These are phyloP conservation scores for Xanthoceras sorbifolium DNA, from an alignment of 345 rosid species.

Conservation along the genomic window DNA sequence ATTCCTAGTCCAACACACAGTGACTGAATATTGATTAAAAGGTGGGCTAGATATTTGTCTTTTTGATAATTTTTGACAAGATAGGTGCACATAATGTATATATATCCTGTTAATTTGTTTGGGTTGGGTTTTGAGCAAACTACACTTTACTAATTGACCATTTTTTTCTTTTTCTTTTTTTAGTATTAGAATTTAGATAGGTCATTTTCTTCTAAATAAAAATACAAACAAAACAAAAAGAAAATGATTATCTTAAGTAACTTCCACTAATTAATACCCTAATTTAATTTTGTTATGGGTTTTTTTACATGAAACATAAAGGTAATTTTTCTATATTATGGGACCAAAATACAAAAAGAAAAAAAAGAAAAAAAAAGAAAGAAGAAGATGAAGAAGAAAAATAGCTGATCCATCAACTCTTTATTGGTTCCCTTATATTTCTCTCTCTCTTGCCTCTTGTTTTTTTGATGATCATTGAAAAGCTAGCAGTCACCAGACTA, in stretches of 20 bases:
- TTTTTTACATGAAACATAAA: slow-evolving; percentile 27
- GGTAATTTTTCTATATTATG: slow-evolving; percentile 22
- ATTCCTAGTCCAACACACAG: no score
- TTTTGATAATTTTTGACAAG: no score
- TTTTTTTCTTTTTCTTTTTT: no score
- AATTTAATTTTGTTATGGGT: neutral
- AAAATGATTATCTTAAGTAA: neutral
- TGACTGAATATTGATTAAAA: no score
- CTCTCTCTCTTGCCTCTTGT: slow-evolving; percentile 16
- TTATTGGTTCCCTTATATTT: slow-evolving; percentile 28
- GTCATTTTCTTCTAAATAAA: neutral
- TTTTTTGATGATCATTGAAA: slow-evolving; percentile 14
- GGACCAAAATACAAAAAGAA: slow-evolving; percentile 23
- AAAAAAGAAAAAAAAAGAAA: no score
- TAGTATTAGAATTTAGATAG: neutral
- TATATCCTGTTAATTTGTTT: neutral
- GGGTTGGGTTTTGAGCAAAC: neutral
- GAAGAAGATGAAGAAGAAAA: no score
- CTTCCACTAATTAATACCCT: neutral
- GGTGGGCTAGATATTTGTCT: neutral
- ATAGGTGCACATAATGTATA: no score
- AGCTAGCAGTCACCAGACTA: slow-evolving; percentile 21
- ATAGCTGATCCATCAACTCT: slow-evolving; percentile 22
- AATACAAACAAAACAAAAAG: neutral
- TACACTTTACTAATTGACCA: neutral